Evolutionary conservation across 2,329 filamentous ascomycete genomes (phyloP).

Genomic region (Geosmithia putterillii): DNA sequence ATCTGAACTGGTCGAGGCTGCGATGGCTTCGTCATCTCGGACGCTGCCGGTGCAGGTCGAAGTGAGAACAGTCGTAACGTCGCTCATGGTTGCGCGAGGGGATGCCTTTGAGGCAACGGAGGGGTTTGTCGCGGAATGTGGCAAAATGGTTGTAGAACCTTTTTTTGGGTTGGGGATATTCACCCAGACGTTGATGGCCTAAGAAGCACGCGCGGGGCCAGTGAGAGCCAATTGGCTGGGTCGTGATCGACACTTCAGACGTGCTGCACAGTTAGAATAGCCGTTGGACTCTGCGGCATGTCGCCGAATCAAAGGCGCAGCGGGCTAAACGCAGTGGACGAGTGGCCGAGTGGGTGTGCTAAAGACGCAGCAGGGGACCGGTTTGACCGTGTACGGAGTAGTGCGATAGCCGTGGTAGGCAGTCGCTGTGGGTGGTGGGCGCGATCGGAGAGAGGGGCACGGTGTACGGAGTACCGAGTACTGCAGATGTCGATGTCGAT

Average conservation of each 20-base stretch:
- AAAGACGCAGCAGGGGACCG: too few species aligned
- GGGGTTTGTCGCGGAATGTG: not conserved
- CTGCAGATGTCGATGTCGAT: too few species aligned
- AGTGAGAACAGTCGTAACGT: conserved; percentile 24
- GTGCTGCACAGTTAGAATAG: not conserved
- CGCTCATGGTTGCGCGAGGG: conserved; percentile 15
- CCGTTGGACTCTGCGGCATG: not conserved
- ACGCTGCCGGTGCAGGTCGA: conserved; percentile 18
- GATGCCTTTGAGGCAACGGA: not conserved
- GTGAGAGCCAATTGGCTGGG: conserved; percentile 1
- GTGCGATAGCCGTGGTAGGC: not conserved
- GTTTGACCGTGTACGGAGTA: not conserved
- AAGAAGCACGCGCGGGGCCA: conserved; percentile 2
- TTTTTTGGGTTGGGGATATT: not conserved
- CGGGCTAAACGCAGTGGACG: too few species aligned
- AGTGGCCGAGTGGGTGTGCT: too few species aligned
- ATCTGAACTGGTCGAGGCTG: conserved; percentile 27
- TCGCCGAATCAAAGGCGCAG: not conserved
- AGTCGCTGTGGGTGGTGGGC: too few species aligned
- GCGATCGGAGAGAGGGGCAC: too few species aligned
- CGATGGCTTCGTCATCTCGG: conserved; percentile 15
- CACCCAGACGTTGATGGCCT: not conserved
- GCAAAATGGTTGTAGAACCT: not conserved
- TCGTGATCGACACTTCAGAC: not conserved
- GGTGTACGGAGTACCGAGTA: too few species aligned